Evolutionary conservation across 1,139 yeast genomes (phyloP), one percentile per base, ranked within the genome.

Genomic region (Wickerhamomyces sp.): DNA sequence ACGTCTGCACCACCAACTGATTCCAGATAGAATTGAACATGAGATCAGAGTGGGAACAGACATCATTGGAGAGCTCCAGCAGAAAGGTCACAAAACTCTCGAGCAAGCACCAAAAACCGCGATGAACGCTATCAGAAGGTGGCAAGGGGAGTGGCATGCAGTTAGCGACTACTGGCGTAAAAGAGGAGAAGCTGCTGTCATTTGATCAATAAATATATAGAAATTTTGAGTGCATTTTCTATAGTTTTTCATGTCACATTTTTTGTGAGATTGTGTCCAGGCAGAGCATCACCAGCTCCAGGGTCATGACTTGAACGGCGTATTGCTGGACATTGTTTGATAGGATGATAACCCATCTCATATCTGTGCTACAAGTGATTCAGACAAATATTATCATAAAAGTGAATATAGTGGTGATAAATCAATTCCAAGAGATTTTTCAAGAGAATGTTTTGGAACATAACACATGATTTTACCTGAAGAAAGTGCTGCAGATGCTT

Each of bases 1-100:
- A 1, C 67, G 98, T 39, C 44, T 87, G 10, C 97, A 92, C 57
- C 96, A 92, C 58, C 98, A 92, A 60, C 71, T 92, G 26, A 61
- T 90, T 25, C 97, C 98, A 0, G 81, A 88, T 48, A 59, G 55
- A 5, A 66, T 79, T 1, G 75, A 68, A 61, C 70, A 83, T 31
- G 98, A 92, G 56, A 55, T 64, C 0, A 64, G 65, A 47, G 54
- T 67, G 4, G 72, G 75, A 1, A 48, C 49, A 8, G 53, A 54
- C 18, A 58, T 67, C 3, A 38, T 61, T 2, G 43, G 49, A 2
- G 55, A 57, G 1, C 55, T 76, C 36, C 39, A 48, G 35, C 42
- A 41, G 2, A 65, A 65, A 48, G 79, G 78, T 13, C 79, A 76
- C 49, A 52, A 51, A 5, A 42, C 56, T 3, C 52, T 61, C 2